A percentile compares a stretch with the other conserved stretches of the same genome.
phyloP scores from a whole-genome alignment of 129 eudicot genomes.

The Centrapalus pauciflorus region DNA sequence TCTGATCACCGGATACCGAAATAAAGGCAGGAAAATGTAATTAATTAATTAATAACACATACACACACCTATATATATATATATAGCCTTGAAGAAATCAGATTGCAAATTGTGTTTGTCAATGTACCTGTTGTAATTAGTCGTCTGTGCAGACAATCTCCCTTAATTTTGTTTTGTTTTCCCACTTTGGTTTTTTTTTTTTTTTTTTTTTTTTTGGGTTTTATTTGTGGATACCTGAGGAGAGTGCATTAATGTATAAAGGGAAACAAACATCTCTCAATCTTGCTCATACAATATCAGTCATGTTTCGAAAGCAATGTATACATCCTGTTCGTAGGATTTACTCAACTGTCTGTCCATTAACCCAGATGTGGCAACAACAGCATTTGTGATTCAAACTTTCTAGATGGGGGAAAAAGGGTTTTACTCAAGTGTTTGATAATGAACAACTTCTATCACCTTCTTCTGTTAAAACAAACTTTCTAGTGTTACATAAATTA shows the following conservation, averaged over 20 bases:
- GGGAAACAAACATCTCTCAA: conserved; percentile 19
- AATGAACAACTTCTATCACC: no score
- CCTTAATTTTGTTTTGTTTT: not conserved
- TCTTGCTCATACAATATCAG: not conserved
- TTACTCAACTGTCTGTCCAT: not conserved
- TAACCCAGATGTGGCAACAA: no score
- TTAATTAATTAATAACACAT: no score
- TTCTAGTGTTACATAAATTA: no score
- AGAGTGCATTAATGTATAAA: conserved; percentile 21
- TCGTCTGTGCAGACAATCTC: conserved; percentile 13
- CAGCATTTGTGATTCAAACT: no score
- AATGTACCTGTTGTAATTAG: conserved; percentile 31
- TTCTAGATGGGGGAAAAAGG: no score
- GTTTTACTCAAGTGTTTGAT: no score
- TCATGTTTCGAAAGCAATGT: not conserved
- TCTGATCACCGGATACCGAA: conserved; percentile 36
- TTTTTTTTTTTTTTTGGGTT: not conserved
- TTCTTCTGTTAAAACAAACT: no score
- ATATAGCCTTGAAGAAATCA: conserved; percentile 16
- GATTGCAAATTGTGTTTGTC: conserved; percentile 15
- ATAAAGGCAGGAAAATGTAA: conserved; percentile 24
- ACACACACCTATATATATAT: no score
- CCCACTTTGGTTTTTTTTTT: no score
- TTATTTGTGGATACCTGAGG: conserved; percentile 16
- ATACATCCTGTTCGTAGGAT: not conserved